A percentile compares a stretch with the other conserved stretches of the same genome.
Conservation (phyloP, 2,329 filamentous ascomycete genomes). For the Claviceps monticola region DNA sequence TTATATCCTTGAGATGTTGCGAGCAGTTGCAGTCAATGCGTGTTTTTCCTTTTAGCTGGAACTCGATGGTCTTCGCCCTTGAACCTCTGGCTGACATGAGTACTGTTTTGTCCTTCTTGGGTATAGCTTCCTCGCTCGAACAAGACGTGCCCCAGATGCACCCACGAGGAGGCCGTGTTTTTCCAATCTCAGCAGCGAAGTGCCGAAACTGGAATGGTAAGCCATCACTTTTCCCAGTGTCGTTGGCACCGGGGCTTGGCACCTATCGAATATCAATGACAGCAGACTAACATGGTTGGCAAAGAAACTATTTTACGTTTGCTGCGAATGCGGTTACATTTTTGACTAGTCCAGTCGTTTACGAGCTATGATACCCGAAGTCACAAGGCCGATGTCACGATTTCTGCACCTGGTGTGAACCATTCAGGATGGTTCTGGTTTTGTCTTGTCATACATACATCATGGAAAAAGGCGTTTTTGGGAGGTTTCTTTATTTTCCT, state of each 20-base stretch:
- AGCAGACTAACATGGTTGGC: conserved; percentile 6
- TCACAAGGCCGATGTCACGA: background rate
- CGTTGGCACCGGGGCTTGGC: background rate
- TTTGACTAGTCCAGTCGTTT: conserved; percentile 37
- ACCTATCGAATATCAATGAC: background rate
- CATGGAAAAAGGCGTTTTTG: background rate
- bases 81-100: conserved; percentile 29
- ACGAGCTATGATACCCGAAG: conserved; percentile 4
- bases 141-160: conserved; percentile 73
- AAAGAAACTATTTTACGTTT: conserved; percentile 92
- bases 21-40: conserved; percentile 7
- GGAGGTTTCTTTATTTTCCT: background rate
- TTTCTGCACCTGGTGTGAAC: background rate
- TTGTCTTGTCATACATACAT: background rate
- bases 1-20: background rate
- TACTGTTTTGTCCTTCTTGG: conserved; percentile 13
- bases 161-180: conserved; percentile 84
- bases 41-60: conserved; percentile 12
- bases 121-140: conserved; percentile 80
- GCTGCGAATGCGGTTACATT: conserved; percentile 84
- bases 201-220: conserved; percentile 95
- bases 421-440: background rate
- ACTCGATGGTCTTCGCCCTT: conserved; percentile 13
- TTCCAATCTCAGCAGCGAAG: conserved; percentile 98
- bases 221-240: conserved; percentile 15